Conservation (phyloP, 495 filamentous ascomycete genomes). For the Hyphodiscus hymeniophilus region DNA sequence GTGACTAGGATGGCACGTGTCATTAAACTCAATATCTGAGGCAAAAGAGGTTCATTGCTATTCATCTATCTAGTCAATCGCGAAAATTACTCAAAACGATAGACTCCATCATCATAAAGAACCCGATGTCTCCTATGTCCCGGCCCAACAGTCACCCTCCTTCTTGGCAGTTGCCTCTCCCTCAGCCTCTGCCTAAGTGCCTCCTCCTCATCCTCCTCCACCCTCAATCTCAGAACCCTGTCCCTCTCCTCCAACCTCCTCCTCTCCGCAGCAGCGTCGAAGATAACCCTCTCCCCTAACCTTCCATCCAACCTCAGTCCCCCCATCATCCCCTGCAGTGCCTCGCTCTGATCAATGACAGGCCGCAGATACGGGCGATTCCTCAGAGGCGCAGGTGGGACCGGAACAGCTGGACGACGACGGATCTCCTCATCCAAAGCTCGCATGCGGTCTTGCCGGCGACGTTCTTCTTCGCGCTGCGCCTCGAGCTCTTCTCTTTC, state of each 20-base stretch:
- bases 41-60: no score
- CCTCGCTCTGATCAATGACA: constrained; percentile 10
- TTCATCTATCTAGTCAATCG: no score
- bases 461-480: constrained; percentile 5
- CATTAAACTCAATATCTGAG: no score
- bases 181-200: constrained; percentile 14
- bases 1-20: no score
- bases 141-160: constrained; percentile 14
- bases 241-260: not conserved
- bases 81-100: constrained; percentile 21
- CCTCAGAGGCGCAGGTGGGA: not conserved
- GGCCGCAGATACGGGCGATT: not conserved
- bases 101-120: constrained; percentile 22
- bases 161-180: constrained; percentile 19
- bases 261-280: constrained; percentile 1
- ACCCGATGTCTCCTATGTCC: constrained; percentile 14
- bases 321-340: constrained; percentile 9
- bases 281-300: no score
- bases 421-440: constrained; percentile 20
- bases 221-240: not conserved
- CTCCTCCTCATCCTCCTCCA: constrained; percentile 10
- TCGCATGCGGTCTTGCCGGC: constrained; percentile 7
- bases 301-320: not conserved
- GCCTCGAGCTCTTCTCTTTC: constrained; percentile 8
- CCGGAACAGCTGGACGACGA: constrained; percentile 16